phyloP scores from a whole-genome alignment of 1,139 yeast genomes.

The Saccharomycopsis crataegensis region DNA sequence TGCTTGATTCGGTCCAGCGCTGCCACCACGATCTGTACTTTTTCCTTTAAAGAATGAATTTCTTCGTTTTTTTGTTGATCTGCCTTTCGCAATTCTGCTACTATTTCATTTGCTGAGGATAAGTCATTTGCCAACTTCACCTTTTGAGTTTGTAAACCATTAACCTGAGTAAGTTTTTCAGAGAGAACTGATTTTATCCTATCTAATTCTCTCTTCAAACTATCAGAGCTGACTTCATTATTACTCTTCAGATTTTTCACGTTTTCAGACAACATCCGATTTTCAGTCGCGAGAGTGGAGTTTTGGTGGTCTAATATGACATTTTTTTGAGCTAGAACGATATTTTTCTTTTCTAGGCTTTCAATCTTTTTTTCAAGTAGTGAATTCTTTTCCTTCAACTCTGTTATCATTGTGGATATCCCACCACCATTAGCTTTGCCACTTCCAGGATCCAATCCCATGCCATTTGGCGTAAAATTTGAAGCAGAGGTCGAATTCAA shows the following conservation, averaged over 20 bases:
- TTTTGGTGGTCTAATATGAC: neutral
- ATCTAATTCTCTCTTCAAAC: neutral
- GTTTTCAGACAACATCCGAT: too few relatives aligned
- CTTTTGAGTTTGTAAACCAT: slow-evolving; percentile 12
- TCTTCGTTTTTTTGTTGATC: neutral
- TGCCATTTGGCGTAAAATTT: neutral
- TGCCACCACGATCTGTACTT: neutral
- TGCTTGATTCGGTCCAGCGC: neutral
- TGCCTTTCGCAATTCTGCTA: neutral
- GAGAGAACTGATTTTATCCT: neutral
- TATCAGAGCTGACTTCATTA: neutral
- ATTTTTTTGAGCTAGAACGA: too few relatives aligned
- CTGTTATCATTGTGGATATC: neutral
- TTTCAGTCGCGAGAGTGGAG: neutral
- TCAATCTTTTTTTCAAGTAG: neutral
- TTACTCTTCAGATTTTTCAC: neutral
- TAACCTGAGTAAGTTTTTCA: neutral
- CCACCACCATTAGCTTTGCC: neutral
- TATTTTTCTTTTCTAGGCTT: neutral
- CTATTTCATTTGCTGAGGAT: neutral
- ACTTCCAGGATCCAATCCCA: neutral
- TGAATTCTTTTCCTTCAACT: neutral
- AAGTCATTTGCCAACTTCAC: slow-evolving; percentile 3
- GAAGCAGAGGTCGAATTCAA: neutral
- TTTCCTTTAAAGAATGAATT: neutral